Percentiles rank a stretch among this genome's conserved stretches.
Evolutionary conservation across 2,329 filamentous ascomycete genomes (phyloP).

Genomic region (Alternaria sp.): DNA sequence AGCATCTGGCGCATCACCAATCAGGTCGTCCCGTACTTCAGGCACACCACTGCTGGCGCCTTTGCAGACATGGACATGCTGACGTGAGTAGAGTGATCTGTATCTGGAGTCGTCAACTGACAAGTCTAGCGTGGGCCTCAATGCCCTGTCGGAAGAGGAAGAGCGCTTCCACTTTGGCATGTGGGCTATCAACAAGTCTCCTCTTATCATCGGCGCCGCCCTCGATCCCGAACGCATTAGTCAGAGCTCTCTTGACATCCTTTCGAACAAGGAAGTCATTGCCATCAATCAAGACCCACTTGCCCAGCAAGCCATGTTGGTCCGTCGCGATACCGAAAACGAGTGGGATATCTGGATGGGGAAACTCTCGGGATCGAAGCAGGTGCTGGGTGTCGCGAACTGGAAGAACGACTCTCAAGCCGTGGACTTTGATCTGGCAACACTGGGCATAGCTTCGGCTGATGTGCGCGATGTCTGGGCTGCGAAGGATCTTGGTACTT

Average conservation of each 20-base stretch:
- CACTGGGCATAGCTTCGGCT: slow-evolving; percentile 43
- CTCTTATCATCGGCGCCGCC: slow-evolving; percentile 53
- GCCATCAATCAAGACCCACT: slow-evolving; percentile 65
- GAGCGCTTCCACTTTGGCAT: slow-evolving; percentile 55
- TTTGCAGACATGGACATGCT: slow-evolving; percentile 54
- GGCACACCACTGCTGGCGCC: slow-evolving; percentile 33
- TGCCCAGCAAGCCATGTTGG: slow-evolving; percentile 58
- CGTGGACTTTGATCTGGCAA: slow-evolving; percentile 39
- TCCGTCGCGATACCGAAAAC: slow-evolving; percentile 49
- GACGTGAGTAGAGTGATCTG: slow-evolving; percentile 28
- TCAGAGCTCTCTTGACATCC: slow-evolving; percentile 29
- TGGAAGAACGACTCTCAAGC: slow-evolving; percentile 43
- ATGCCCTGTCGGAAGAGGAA: slow-evolving; percentile 45
- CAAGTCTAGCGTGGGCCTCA: slow-evolving; percentile 40
- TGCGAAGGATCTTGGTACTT: slow-evolving; percentile 25
- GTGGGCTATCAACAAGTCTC: slow-evolving; percentile 56
- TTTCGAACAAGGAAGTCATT: slow-evolving; percentile 61
- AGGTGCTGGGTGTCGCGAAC: slow-evolving; percentile 48
- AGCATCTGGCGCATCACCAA: slow-evolving; percentile 45
- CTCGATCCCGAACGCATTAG: slow-evolving; percentile 37
- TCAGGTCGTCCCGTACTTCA: slow-evolving; percentile 39
- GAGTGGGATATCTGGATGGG: slow-evolving; percentile 49
- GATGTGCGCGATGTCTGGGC: slow-evolving; percentile 48
- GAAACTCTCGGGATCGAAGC: slow-evolving; percentile 42
- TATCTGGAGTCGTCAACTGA: background rate